phyloP scores from a whole-genome alignment of 805 yeast genomes.

The Starmerella scarabaei region DNA sequence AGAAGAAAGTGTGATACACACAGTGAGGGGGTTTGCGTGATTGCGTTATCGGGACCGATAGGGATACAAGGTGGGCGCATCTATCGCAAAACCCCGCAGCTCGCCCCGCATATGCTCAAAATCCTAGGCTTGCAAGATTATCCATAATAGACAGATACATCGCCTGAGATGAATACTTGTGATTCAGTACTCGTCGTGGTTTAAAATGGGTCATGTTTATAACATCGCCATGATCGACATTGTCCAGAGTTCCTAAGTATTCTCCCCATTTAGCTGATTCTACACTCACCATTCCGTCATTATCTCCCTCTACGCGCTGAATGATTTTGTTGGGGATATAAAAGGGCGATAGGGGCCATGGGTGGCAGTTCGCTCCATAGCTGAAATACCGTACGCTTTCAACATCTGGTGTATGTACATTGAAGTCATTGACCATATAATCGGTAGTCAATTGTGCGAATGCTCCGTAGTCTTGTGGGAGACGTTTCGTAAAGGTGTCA shows the following conservation, averaged over 20 bases:
- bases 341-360: constrained; percentile 50
- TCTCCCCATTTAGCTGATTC: constrained; percentile 72
- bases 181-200: constrained; percentile 24
- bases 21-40: no score
- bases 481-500: constrained; percentile 23
- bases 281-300: constrained; percentile 80
- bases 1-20: no score
- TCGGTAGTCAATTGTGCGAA: constrained; percentile 56
- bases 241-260: constrained; percentile 61
- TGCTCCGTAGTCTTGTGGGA: constrained; percentile 26
- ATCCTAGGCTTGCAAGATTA: constrained; percentile 45
- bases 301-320: constrained; percentile 39
- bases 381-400: constrained; percentile 62
- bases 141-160: constrained; percentile 59
- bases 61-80: no score
- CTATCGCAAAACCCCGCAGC: no score
- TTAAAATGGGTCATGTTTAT: constrained; percentile 48
- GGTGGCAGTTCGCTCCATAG: constrained; percentile 64
- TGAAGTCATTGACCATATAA: constrained; percentile 39
- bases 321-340: constrained; percentile 52
- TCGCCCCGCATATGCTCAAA: no score
- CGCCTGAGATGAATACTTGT: constrained; percentile 49
- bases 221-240: constrained; percentile 74
- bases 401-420: constrained; percentile 38
- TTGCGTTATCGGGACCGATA: no score